Conservation (phyloP, 371 early-diverging fungal species). For the Mucor mucedo region DNA sequence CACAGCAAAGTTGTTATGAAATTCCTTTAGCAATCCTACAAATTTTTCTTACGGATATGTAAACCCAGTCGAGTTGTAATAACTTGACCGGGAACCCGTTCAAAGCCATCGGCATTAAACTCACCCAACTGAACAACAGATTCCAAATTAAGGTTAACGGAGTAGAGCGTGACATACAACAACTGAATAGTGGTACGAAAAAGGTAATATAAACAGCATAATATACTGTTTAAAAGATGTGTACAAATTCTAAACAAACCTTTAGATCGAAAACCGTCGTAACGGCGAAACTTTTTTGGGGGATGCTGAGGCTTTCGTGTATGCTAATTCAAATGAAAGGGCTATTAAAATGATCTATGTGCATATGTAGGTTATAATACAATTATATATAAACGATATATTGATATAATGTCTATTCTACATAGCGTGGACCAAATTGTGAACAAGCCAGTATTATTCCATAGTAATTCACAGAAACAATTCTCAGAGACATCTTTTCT, state of each 20-base stretch:
- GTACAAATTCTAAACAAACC: slow-evolving; percentile 17
- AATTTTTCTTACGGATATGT: no score
- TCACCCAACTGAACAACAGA: slow-evolving; percentile 11
- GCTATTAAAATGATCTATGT: slow-evolving; percentile 20
- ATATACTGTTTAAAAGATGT: slow-evolving; percentile 16
- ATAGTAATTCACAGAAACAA: slow-evolving; percentile 11
- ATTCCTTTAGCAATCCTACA: no score
- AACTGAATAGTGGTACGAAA: slow-evolving; percentile 12
- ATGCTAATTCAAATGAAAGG: slow-evolving; percentile 12
- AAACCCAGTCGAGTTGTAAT: no score
- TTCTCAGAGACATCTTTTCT: slow-evolving; percentile 15
- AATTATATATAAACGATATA: slow-evolving; percentile 8
- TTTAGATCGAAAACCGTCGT: slow-evolving; percentile 25
- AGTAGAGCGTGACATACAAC: slow-evolving; percentile 19
- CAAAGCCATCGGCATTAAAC: slow-evolving; percentile 12
- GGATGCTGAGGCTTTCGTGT: slow-evolving; percentile 12
- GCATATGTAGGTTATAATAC: slow-evolving; percentile 28
- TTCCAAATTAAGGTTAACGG: slow-evolving; percentile 13
- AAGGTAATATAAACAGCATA: slow-evolving; percentile 20
- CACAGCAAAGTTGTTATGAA: no score
- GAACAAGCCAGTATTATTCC: slow-evolving; percentile 20
- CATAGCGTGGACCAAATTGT: slow-evolving; percentile 20
- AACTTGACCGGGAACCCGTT: no score
- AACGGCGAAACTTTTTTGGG: slow-evolving; percentile 11
- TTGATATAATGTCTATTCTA: background rate